Evolutionary conservation across 345 rosid species (phyloP), one percentile per base, ranked within the genome.

Genomic region (Firmiana major): DNA sequence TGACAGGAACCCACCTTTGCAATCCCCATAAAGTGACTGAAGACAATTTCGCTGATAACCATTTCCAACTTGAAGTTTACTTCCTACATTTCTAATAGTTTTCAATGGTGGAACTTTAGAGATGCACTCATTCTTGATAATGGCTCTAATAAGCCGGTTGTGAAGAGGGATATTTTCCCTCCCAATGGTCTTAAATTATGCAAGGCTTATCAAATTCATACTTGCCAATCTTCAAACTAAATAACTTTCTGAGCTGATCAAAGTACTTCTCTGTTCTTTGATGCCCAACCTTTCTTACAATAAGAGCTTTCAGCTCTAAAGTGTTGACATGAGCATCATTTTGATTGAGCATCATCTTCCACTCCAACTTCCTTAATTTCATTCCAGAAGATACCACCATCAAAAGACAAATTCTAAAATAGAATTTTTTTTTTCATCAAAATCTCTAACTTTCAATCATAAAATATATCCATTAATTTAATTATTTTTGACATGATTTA

Each of bases 201-300:
- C 96, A 95, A 64, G 82, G 67, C 74, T 87, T 81, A 80, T 93
- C 97, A 42, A 95, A 93, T 31, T 93, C 96, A 7, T 78, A 80
- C 82, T 95, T 95, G 83, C 83, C 83, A 60, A 88, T 85, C 79
- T 81, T 89, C 66, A 79, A 82, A 81, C 83, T 67, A 34, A 90
- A 87, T 81, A 89, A 83, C 79, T 85, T 89, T 31, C 84, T 81
- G 13, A 95, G 93, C 79, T 84, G 96, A 67, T 88, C 82, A 74
- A 95, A 95, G 87, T 95, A 95, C 66, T 70, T 89, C 66, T 89
- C 87, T 0, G 97, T 96, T 86, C 90, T 90, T 77, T 86, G 91
- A 66, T 85, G 82, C 55, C 99, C 99, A 62, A 95, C 85, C 86
- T 79, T 84, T n/a, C 79, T 82, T 26, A 85, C 63, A 63, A 91